Conservation (phyloP, 1,284 basidiomycete species). For the Athelia sp. region DNA sequence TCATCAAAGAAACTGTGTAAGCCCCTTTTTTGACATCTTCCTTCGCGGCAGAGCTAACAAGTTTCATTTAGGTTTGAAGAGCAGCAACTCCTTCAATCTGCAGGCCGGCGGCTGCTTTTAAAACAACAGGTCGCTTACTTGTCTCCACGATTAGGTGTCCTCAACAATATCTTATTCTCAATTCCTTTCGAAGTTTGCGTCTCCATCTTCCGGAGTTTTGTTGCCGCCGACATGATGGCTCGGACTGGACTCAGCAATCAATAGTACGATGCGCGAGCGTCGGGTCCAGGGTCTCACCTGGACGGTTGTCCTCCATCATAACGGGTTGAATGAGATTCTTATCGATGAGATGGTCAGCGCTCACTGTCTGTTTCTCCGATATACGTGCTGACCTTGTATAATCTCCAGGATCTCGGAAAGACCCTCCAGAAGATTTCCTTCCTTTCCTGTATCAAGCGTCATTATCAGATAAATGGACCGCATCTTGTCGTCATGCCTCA, state of each 20-base stretch:
- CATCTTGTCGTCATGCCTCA: constrained; percentile 97
- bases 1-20: constrained; percentile 87
- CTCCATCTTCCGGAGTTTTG: constrained; percentile 83
- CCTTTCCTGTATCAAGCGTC: constrained; percentile 91
- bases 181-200: constrained; percentile 93
- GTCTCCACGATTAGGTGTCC: constrained; percentile 83
- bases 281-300: constrained; percentile 97
- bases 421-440: constrained; percentile 98
- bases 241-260: constrained; percentile 56
- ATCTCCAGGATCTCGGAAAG: constrained; percentile 87
- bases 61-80: constrained; percentile 48
- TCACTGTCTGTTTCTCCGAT: not conserved
- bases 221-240: constrained; percentile 51
- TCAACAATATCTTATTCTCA: constrained; percentile 96
- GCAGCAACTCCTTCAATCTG: constrained; percentile 32
- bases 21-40: constrained; percentile 16
- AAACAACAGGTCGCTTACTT: constrained; percentile 78
- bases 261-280: constrained; percentile 90
- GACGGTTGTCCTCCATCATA: constrained; percentile 93
- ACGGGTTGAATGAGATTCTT: constrained; percentile 90
- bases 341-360: constrained; percentile 86
- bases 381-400: constrained; percentile 4
- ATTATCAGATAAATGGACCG: constrained; percentile 73
- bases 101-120: constrained; percentile 36
- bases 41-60: constrained; percentile 1